A percentile compares a stretch with the other conserved stretches of the same genome.
Conservation (phyloP, 2,329 filamentous ascomycete genomes). For the Paraconiothyrium brasiliense region DNA sequence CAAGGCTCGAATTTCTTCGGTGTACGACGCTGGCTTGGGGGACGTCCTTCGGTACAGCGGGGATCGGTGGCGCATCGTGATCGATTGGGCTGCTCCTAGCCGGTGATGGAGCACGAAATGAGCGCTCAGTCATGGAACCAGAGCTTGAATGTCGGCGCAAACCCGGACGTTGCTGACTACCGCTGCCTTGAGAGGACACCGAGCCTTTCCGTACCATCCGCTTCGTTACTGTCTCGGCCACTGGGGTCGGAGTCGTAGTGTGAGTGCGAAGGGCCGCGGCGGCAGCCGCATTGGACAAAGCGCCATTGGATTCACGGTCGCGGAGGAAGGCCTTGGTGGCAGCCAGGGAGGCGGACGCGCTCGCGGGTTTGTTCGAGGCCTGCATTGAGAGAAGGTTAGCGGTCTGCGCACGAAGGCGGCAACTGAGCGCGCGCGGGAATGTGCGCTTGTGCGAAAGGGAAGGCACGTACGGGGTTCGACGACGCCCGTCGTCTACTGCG, state of each 20-base stretch:
- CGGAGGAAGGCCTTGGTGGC: slow-evolving; percentile 83
- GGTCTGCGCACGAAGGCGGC: slow-evolving; percentile 27
- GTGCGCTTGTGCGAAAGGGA: neutral
- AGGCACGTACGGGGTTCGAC: slow-evolving; percentile 9
- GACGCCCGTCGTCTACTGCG: slow-evolving; percentile 11
- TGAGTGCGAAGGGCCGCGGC: slow-evolving; percentile 83
- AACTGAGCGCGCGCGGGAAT: neutral
- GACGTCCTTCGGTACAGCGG: slow-evolving; percentile 69
- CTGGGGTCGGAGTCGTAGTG: slow-evolving; percentile 79
- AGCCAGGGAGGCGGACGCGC: slow-evolving; percentile 79
- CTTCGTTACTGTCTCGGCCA: slow-evolving; percentile 87
- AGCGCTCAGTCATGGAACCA: slow-evolving; percentile 87
- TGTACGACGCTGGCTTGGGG: slow-evolving; percentile 38
- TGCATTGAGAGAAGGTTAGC: slow-evolving; percentile 30
- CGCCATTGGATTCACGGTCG: slow-evolving; percentile 69
- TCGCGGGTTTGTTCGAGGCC: slow-evolving; percentile 61
- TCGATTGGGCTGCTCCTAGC: slow-evolving; percentile 40
- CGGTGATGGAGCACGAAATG: slow-evolving; percentile 79
- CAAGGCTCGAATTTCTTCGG: slow-evolving; percentile 59
- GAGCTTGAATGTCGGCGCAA: slow-evolving; percentile 67
- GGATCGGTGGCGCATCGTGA: slow-evolving; percentile 75
- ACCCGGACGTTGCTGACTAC: slow-evolving; percentile 44
- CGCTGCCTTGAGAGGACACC: slow-evolving; percentile 70
- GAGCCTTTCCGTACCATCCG: slow-evolving; percentile 80
- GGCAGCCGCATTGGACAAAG: slow-evolving; percentile 84